phyloP scores from a whole-genome alignment of 169 alveolate species.

The Plasmodium cynomolgi region DNA sequence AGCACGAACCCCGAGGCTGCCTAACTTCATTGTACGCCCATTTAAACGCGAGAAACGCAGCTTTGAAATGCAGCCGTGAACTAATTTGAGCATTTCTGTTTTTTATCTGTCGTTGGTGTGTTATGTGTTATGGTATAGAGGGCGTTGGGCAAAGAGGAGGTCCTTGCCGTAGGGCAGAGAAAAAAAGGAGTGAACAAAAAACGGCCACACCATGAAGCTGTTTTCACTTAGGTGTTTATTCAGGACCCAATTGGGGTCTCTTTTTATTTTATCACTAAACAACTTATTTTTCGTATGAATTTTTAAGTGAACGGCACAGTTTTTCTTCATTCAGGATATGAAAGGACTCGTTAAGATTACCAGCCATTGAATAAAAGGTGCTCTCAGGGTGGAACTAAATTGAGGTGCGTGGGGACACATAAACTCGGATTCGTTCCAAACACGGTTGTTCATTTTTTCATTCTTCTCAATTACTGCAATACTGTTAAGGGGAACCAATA shows the following conservation, averaged over 20 bases:
- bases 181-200: not conserved
- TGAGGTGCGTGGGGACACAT: not conserved
- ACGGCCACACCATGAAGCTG: not conserved
- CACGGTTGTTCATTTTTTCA: not conserved
- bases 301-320: not conserved
- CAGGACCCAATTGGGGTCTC: not conserved
- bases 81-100: not conserved
- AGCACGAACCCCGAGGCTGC: not conserved
- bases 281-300: not conserved
- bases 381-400: not conserved
- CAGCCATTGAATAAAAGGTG: not conserved
- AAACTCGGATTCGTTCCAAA: not conserved
- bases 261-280: not conserved
- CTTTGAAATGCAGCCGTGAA: not conserved
- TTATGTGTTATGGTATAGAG: not conserved
- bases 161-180: not conserved
- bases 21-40: not conserved
- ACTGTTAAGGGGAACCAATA: not conserved
- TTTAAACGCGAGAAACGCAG: not conserved
- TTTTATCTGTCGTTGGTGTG: not conserved
- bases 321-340: not conserved
- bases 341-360: not conserved
- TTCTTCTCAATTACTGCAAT: not conserved
- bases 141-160: not conserved
- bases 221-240: not conserved